phyloP scores from a whole-genome alignment of 1,139 yeast species.

The Arxiozyma slooffiae region DNA sequence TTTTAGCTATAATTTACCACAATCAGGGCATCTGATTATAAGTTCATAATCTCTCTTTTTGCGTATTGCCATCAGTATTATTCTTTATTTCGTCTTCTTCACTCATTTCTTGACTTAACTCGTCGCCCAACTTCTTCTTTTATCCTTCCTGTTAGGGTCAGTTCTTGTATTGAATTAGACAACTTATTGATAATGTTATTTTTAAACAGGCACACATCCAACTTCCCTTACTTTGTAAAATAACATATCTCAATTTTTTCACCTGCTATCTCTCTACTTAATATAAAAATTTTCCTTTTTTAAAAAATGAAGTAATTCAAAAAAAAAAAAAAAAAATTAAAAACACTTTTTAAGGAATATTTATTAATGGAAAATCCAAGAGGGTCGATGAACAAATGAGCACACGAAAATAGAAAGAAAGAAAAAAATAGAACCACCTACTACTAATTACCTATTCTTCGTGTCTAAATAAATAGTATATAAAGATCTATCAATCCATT shows the following conservation, averaged over 20 bases:
- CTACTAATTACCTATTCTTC: background rate
- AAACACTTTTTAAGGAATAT: too few species aligned
- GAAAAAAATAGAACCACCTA: background rate
- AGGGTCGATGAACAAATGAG: background rate
- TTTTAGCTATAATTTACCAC: constrained; percentile 25
- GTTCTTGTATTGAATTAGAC: background rate
- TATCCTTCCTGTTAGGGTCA: background rate
- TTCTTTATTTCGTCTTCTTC: background rate
- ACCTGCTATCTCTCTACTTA: too few species aligned
- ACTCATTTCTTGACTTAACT: background rate
- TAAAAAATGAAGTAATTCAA: background rate
- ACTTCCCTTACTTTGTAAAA: too few species aligned
- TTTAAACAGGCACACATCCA: background rate
- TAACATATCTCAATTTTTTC: too few species aligned
- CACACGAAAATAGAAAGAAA: background rate
- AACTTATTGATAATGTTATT: background rate
- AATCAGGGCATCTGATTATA: constrained; percentile 25
- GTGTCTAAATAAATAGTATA: too few species aligned
- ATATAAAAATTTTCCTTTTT: too few species aligned
- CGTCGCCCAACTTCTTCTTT: background rate
- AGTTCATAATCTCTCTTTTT: background rate
- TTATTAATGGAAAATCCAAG: background rate
- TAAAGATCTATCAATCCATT: background rate
- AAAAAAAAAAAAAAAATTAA: background rate
- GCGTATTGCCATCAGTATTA: background rate